Conservation (phyloP, 495 filamentous ascomycete species). For the Podospora fimiseda region DNA sequence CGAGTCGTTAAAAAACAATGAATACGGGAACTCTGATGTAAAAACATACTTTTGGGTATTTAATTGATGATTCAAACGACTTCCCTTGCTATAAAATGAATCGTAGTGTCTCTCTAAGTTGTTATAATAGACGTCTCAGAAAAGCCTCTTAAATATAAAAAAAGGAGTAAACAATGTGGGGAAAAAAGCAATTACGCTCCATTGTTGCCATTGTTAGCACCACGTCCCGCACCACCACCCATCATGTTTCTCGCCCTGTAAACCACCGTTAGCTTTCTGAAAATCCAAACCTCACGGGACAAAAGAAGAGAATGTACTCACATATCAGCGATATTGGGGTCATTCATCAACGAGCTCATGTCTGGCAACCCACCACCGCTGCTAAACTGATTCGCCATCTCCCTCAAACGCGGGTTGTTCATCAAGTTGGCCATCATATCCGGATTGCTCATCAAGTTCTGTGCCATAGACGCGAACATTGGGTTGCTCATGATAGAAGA, state of each 20-base stretch:
- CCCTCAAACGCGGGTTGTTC: conserved; percentile 81
- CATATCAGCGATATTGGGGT: conserved; percentile 89
- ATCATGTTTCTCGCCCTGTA: conserved; percentile 70
- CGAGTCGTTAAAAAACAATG: too few species aligned
- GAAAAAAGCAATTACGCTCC: conserved; percentile 3
- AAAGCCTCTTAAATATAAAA: too few species aligned
- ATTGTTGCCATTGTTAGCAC: conserved; percentile 13
- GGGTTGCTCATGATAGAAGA: conserved; percentile 88
- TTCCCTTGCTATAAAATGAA: too few species aligned
- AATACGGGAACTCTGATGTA: too few species aligned
- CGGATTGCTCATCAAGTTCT: conserved; percentile 94
- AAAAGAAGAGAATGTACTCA: conserved; percentile 59
- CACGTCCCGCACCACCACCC: conserved; percentile 52
- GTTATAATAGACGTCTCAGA: too few species aligned
- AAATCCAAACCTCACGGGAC: too few species aligned
- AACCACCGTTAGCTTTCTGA: conserved; percentile 13
- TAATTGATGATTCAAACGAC: too few species aligned
- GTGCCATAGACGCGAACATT: conserved; percentile 93
- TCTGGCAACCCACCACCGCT: conserved; percentile 81
- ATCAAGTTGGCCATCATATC: conserved; percentile 83
- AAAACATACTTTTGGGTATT: too few species aligned
- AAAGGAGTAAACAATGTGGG: not conserved
- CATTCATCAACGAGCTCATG: conserved; percentile 72
- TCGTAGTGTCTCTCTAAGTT: not conserved
- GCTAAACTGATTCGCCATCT: conserved; percentile 71